Base-by-base conservation (phyloP, 805 yeast genomes). In the Yarrowia sp. region DNA sequence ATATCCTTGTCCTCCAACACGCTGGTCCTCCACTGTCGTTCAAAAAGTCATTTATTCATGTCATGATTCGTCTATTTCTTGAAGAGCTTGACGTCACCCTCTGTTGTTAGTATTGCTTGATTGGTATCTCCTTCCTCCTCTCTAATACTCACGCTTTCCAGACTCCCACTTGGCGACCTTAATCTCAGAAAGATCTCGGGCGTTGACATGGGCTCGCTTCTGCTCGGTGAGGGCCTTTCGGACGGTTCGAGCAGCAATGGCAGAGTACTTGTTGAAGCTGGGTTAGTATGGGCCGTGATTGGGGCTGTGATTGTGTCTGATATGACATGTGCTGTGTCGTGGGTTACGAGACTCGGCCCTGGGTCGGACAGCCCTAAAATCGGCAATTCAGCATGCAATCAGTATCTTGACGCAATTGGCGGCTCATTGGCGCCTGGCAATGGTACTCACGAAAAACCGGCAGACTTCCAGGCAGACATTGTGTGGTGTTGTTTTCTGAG, bases 221-320 rank as follows among this genome's bases (percentile, higher is more conserved):
- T 93, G 97, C 72, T 92, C 87, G 84, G 94, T 94, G 78, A 94
- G 86, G 65, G 97, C 88, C 75, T 84, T 83, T 83, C 98, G 92
- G 74, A 92, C 86, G 71, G 96, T 86, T 79, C 87, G 87, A 76
- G 97, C 97, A 76, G 97, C 91, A 77, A 94, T 85, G 73, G 97
- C 86, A 79, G 93, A 84, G 81, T 94, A 94, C 79, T 88, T 90
- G 89, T 91, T 91, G 83, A 89, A 87, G 72, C 89, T 85, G 71
- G 56, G 66, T 61, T 61, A 61, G 66, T 36, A 14, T 43, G 13
- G 30, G 30, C 30, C 30, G 30, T 4, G 30, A 24, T 24, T 24
- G 30, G 30, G 30, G 30, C 30, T 24, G 30, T 24, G 30, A 24
- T 24, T 55, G 42, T 13, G 30, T 2, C 2, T 19, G 19, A 17